Conservation (phyloP, 2,329 filamentous ascomycete genomes). For the Lachnellula suecica region DNA sequence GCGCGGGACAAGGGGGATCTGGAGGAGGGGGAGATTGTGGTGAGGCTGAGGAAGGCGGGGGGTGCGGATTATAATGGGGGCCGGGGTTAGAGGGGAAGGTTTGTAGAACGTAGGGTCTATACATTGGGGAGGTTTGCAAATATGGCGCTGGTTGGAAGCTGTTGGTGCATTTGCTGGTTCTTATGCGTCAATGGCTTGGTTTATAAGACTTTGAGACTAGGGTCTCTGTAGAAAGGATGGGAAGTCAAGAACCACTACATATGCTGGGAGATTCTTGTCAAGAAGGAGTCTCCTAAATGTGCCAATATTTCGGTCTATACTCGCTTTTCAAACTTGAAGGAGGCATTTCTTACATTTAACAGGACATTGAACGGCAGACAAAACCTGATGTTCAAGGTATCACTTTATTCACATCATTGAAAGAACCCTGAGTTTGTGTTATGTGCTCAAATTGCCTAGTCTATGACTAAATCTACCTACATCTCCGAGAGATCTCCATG, state of each 20-base stretch:
- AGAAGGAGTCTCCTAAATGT: neutral
- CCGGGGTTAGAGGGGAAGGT: constrained; percentile 36
- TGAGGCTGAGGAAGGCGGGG: constrained; percentile 61
- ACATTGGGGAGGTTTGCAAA: neutral
- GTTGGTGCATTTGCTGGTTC: constrained; percentile 9
- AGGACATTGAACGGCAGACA: neutral
- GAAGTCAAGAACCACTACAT: neutral
- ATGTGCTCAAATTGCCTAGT: constrained; percentile 25
- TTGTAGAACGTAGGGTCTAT: neutral
- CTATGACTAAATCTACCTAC: constrained; percentile 27
- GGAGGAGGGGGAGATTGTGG: constrained; percentile 59
- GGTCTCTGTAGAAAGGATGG: neutral
- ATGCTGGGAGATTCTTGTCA: neutral
- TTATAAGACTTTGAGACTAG: neutral
- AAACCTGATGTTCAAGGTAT: neutral
- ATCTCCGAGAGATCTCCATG: constrained; percentile 25
- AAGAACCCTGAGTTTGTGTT: constrained; percentile 5
- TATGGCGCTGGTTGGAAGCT: neutral
- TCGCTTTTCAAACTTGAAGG: neutral
- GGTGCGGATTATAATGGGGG: constrained; percentile 72
- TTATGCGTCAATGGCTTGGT: neutral
- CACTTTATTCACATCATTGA: neutral
- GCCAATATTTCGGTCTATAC: neutral
- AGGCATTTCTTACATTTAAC: neutral
- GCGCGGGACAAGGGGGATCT: constrained; percentile 60